Percentiles rank a stretch among this genome's conserved stretches.
Conservation (phyloP, 768 basidiomycete genomes). For the Panellus pusillus region DNA sequence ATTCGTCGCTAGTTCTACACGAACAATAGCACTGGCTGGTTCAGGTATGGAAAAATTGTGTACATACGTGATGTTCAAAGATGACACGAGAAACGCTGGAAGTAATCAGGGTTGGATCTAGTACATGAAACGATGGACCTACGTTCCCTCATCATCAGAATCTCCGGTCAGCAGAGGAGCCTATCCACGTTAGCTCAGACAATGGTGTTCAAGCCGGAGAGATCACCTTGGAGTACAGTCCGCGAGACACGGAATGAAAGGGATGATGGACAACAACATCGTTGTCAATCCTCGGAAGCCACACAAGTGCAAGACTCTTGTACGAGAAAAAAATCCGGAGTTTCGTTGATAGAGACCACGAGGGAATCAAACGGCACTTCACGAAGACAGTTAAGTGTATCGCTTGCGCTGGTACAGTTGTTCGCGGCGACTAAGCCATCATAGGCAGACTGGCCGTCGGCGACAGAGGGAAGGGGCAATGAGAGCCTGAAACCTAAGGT, state of each 20-base stretch:
- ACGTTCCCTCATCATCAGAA: slow-evolving; percentile 44
- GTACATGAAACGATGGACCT: slow-evolving; percentile 16
- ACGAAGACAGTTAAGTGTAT: slow-evolving; percentile 35
- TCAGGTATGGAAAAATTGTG: not conserved
- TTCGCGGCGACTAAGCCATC: not conserved
- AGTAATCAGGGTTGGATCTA: not conserved
- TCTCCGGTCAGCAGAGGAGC: slow-evolving; percentile 32
- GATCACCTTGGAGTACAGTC: slow-evolving; percentile 31
- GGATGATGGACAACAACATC: slow-evolving; percentile 36
- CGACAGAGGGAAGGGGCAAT: not conserved
- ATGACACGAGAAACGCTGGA: slow-evolving; percentile 20
- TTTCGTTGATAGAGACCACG: slow-evolving; percentile 30
- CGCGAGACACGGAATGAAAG: slow-evolving; percentile 30
- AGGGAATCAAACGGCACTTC: slow-evolving; percentile 29
- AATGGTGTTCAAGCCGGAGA: slow-evolving; percentile 10
- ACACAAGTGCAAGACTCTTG: slow-evolving; percentile 30
- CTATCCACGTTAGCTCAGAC: slow-evolving; percentile 5
- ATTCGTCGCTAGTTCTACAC: slow-evolving; percentile 15
- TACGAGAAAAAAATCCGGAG: slow-evolving; percentile 31
- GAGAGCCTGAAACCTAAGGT: not conserved
- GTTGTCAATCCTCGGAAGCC: slow-evolving; percentile 40
- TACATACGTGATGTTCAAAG: slow-evolving; percentile 24
- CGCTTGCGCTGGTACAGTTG: slow-evolving; percentile 24
- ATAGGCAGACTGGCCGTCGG: not conserved
- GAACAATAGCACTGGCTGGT: slow-evolving; percentile 11